A percentile compares a stretch with the other conserved stretches of the same genome.
These are phyloP conservation scores for Cenchrus americanus DNA, from an alignment of 176 grass and related monocot genomes.

Conservation along the genomic window DNA sequence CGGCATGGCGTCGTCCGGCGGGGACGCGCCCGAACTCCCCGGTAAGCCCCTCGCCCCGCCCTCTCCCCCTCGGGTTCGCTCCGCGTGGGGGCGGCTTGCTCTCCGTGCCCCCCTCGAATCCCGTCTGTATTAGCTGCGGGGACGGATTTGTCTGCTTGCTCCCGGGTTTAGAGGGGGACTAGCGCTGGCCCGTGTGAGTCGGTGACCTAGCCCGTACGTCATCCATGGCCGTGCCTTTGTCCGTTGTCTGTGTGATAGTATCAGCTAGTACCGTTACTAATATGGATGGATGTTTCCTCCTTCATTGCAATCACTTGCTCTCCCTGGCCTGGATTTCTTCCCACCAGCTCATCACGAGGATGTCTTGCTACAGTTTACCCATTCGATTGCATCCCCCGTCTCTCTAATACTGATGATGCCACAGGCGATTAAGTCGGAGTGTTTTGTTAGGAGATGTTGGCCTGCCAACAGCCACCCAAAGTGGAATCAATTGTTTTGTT, in stretches of 20 bases:
- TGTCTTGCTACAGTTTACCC: background rate
- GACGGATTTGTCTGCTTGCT: background rate
- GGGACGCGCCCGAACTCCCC: background rate
- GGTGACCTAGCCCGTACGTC: background rate
- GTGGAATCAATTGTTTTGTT: too few species aligned
- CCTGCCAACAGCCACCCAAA: background rate
- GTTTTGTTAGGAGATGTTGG: background rate
- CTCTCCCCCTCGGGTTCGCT: too few species aligned
- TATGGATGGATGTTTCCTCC: background rate
- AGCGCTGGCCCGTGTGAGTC: too few species aligned
- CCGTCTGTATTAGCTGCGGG: background rate
- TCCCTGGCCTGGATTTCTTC: background rate
- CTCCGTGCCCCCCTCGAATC: background rate
- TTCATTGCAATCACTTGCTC: background rate
- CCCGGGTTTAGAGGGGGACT: too few species aligned
- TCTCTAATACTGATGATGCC: background rate
- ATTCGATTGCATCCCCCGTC: background rate
- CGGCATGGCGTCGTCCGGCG: conserved; percentile 11
- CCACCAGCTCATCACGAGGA: background rate
- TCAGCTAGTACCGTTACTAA: background rate
- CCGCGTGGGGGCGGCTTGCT: background rate
- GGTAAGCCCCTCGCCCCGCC: conserved; percentile 7
- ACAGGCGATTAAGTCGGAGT: background rate
- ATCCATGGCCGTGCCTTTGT: background rate
- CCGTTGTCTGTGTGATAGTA: background rate